phyloP scores from a whole-genome alignment of 768 basidiomycete genomes.

The Boletus sensibilis region DNA sequence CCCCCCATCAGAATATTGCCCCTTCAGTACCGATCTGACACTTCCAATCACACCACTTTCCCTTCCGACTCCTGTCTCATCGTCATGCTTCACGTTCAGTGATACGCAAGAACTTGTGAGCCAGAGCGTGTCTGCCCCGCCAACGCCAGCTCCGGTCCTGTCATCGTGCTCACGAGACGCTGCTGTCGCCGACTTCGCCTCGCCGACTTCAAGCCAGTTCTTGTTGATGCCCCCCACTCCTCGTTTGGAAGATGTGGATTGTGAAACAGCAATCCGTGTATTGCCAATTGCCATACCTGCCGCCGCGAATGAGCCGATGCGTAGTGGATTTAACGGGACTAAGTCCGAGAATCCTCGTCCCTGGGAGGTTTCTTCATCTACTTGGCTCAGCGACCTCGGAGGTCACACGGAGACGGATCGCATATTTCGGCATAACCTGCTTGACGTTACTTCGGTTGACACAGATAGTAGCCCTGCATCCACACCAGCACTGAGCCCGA shows the following conservation, averaged over 20 bases:
- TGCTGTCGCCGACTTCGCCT: conserved; percentile 16
- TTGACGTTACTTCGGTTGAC: conserved; percentile 11
- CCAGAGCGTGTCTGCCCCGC: conserved; percentile 8
- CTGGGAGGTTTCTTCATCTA: conserved; percentile 25
- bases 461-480: conserved; percentile 24
- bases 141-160: conserved; percentile 5
- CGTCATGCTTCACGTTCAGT: conserved; percentile 28
- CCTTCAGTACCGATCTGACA: conserved; percentile 33
- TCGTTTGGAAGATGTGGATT: conserved; percentile 6
- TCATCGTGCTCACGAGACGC: conserved; percentile 7
- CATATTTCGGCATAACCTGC: conserved; percentile 28
- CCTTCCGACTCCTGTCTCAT: conserved; percentile 26
- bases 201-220: conserved; percentile 30
- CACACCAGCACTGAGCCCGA: conserved; percentile 25
- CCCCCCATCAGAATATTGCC: conserved; percentile 35
- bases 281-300: conserved; percentile 13
- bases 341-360: conserved; percentile 18
- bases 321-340: conserved; percentile 5
- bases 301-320: conserved; percentile 1
- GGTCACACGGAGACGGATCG: conserved; percentile 33
- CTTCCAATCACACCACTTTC: conserved; percentile 29
- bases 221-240: conserved; percentile 29
- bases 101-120: conserved; percentile 12
- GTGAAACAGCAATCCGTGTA: conserved; percentile 10
- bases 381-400: conserved; percentile 34